A percentile compares a stretch with the other conserved stretches of the same genome.
Evolutionary conservation across 345 rosid species (phyloP).

Genomic region (Anacardium occidentale): DNA sequence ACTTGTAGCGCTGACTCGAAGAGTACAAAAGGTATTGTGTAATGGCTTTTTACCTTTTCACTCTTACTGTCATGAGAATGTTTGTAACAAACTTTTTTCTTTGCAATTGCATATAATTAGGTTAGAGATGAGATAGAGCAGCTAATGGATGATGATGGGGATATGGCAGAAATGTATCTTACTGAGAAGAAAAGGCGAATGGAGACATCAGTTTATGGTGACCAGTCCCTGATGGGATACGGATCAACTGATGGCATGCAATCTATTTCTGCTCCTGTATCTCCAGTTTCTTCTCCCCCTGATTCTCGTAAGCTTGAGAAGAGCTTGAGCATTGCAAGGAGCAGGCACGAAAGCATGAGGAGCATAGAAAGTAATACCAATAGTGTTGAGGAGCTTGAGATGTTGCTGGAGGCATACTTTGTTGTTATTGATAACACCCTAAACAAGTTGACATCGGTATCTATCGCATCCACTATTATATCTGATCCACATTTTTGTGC

Average conservation of each 20-base stretch:
- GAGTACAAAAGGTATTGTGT: slow-evolving; percentile 83
- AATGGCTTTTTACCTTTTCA: slow-evolving; percentile 1
- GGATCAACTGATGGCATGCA: slow-evolving; percentile 65
- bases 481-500: not conserved
- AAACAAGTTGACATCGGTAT: slow-evolving; percentile 95
- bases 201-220: slow-evolving; percentile 79
- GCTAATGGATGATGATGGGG: slow-evolving; percentile 99
- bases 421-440: slow-evolving; percentile 94
- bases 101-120: slow-evolving; percentile 35
- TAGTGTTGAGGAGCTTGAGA: slow-evolving; percentile 91
- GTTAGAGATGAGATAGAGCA: slow-evolving; percentile 99
- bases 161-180: slow-evolving; percentile 99
- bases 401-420: slow-evolving; percentile 98
- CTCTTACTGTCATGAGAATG: not conserved
- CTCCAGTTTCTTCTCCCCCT: slow-evolving; percentile 90
- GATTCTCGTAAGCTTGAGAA: slow-evolving; percentile 79
- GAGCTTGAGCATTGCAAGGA: slow-evolving; percentile 84
- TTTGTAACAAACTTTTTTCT: not conserved
- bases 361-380: slow-evolving; percentile 73
- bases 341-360: slow-evolving; percentile 87
- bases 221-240: slow-evolving; percentile 69
- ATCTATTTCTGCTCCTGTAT: slow-evolving; percentile 88
- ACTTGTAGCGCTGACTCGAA: slow-evolving; percentile 86
- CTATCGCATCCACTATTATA: not conserved
- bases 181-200: slow-evolving; percentile 90